Percentiles rank a stretch among this genome's conserved stretches.
phyloP scores from a whole-genome alignment of 441 rosid species.

The Pelargonium myrrhifolium region DNA sequence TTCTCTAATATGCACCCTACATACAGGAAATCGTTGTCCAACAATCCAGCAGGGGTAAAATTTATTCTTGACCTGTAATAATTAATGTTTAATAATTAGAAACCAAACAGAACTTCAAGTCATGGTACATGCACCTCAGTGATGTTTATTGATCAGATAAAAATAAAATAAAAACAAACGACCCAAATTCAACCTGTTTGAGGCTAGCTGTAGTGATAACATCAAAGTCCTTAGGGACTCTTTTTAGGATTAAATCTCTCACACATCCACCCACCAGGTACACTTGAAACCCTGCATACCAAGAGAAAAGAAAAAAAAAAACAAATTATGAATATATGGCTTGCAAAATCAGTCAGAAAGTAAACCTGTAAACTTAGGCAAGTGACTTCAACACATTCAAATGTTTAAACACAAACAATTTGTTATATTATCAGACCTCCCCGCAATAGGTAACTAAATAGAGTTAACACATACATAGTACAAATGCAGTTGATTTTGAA shows the following conservation, averaged over 20 bases:
- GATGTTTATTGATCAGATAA: not conserved
- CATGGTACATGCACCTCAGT: constrained; percentile 4
- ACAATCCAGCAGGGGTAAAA: constrained; percentile 48
- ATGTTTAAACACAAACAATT: too few relatives aligned
- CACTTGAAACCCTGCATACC: constrained; percentile 57
- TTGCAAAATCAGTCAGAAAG: too few relatives aligned
- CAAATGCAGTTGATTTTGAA: not conserved
- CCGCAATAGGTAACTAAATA: too few relatives aligned
- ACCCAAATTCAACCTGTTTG: constrained; percentile 43
- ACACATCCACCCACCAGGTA: constrained; percentile 97
- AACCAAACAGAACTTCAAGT: constrained; percentile 10
- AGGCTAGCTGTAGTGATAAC: constrained; percentile 84
- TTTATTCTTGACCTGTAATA: constrained; percentile 39
- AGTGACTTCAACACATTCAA: too few relatives aligned
- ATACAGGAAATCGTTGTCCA: constrained; percentile 80
- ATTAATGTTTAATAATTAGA: constrained; percentile 8
- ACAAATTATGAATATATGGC: not conserved
- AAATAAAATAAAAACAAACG: not conserved
- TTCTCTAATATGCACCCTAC: constrained; percentile 52
- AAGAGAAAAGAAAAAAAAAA: constrained; percentile 4
- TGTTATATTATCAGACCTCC: too few relatives aligned
- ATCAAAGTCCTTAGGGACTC: constrained; percentile 86
- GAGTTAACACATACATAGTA: not conserved
- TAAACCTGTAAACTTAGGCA: too few relatives aligned
- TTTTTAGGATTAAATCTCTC: constrained; percentile 72